A percentile compares a stretch with the other conserved stretches of the same genome.
These are phyloP conservation scores for Erysiphe pulchra DNA, from an alignment of 2,329 filamentous ascomycete genomes.

Conservation along the genomic window DNA sequence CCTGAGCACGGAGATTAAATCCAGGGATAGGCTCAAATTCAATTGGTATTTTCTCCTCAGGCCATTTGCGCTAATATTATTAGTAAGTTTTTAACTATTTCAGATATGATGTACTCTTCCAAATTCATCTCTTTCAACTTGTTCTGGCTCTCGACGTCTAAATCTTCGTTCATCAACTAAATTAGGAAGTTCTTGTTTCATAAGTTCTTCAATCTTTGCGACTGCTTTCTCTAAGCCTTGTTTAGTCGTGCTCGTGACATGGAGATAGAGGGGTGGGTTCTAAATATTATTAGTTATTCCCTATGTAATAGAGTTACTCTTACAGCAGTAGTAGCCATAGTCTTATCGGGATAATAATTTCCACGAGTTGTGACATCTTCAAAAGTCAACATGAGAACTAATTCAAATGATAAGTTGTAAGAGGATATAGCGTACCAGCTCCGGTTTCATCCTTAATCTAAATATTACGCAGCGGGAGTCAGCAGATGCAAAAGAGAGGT, in stretches of 20 bases:
- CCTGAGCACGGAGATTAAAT: constrained; percentile 88
- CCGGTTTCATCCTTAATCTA: constrained; percentile 99
- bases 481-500: constrained; percentile 72
- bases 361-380: constrained; percentile 98
- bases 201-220: constrained; percentile 72
- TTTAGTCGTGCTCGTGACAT: constrained; percentile 81
- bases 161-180: constrained; percentile 87
- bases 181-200: constrained; percentile 87
- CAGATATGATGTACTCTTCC: constrained; percentile 42
- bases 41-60: constrained; percentile 83
- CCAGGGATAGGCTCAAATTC: constrained; percentile 73
- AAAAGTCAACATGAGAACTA: constrained; percentile 28
- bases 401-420: constrained; percentile 17
- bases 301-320: constrained; percentile 13
- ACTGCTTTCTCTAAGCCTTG: constrained; percentile 78
- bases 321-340: constrained; percentile 82
- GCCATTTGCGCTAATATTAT: constrained; percentile 69
- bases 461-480: constrained; percentile 63
- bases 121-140: constrained; percentile 70
- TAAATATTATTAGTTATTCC: constrained; percentile 16
- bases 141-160: constrained; percentile 53
- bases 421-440: constrained; percentile 60
- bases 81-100: constrained; percentile 1
- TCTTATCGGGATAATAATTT: constrained; percentile 92
- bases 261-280: constrained; percentile 85